Base-by-base conservation (phyloP, 306 rosid species). In the Malus fusca region DNA sequence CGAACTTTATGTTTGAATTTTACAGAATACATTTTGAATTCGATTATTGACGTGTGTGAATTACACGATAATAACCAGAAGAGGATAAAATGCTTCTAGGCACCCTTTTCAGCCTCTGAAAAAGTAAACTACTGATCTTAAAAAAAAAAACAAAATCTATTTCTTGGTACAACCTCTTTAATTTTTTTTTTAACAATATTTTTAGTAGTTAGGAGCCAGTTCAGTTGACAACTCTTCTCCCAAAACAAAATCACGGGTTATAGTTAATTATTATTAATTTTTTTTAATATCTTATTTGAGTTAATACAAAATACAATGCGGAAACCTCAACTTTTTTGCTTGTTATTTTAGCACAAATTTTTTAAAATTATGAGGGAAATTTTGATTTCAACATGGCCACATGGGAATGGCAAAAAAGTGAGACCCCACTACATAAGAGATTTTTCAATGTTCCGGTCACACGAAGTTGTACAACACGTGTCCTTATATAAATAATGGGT, bases 401-500 rank as follows among this genome's bases (percentile, higher is more conserved):
- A 81, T 80, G 84, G 71, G 60, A 59, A 77, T 31, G 62, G 73
- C 71, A 73, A 58, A 19, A n/a, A 35, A 19, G 14, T 56, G 87
- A 69, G 87, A 72, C 74, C 89, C 92, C 84, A 80, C 58, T 30
- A 81, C 75, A 73, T n/a, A n/a, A n/a, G n/a, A n/a, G n/a, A n/a
- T n/a, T n/a, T n/a, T n/a, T n/a, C n/a, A n/a, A n/a, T n/a, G n/a
- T n/a, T n/a, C n/a, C n/a, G n/a, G n/a, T n/a, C n/a, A n/a, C n/a
- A n/a, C n/a, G n/a, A n/a, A n/a, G n/a, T n/a, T n/a, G n/a, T n/a
- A n/a, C n/a, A n/a, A n/a, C n/a, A n/a, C n/a, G n/a, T n/a, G n/a
- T n/a, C n/a, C n/a, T n/a, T n/a, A n/a, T n/a, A n/a, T n/a, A n/a
- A n/a, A n/a, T n/a, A n/a, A n/a, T n/a, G n/a, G n/a, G n/a, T n/a